phyloP scores from a whole-genome alignment of 2,329 filamentous ascomycete species.

The Fusarium siculi region DNA sequence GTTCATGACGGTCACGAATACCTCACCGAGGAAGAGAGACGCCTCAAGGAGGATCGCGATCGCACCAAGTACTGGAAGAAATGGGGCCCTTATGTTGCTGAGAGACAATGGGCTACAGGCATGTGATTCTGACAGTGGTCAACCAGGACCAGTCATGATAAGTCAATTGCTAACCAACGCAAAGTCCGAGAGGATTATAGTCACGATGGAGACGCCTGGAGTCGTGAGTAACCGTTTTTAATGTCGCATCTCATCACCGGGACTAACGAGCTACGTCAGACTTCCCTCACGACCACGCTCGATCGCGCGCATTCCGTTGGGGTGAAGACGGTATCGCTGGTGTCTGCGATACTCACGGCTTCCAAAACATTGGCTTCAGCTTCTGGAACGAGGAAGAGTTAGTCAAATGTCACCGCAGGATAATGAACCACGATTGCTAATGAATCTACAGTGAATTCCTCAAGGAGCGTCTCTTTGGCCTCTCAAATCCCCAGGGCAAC shows the following conservation, averaged over 20 bases:
- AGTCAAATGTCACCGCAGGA: conserved; percentile 12
- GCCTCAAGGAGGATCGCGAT: conserved; percentile 85
- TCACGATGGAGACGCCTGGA: conserved; percentile 93
- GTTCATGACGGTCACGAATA: conserved; percentile 89
- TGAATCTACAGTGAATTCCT: conserved; percentile 76
- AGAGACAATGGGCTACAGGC: conserved; percentile 96
- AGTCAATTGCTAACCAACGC: conserved; percentile 40
- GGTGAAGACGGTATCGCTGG: conserved; percentile 97
- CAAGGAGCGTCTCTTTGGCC: conserved; percentile 93
- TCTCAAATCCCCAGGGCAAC: conserved; percentile 96
- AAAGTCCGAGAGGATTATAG: conserved; percentile 88
- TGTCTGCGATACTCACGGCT: conserved; percentile 88
- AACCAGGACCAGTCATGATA: conserved; percentile 11
- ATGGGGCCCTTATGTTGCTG: conserved; percentile 94
- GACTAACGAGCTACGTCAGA: conserved; percentile 63
- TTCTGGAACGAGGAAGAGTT: conserved; percentile 99
- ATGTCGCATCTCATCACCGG: conserved; percentile 6
- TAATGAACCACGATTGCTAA: conserved; percentile 51
- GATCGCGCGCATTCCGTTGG: conserved; percentile 91
- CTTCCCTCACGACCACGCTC: conserved; percentile 92
- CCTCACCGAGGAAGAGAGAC: conserved; percentile 89
- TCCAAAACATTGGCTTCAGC: conserved; percentile 92
- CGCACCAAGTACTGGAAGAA: conserved; percentile 95
- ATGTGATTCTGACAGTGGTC: conserved; percentile 46
- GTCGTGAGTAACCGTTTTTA: conserved; percentile 69